A percentile compares a stretch with the other conserved stretches of the same genome.
phyloP scores from a whole-genome alignment of 2,329 filamentous ascomycete species.

The Arachnomyces sp. region DNA sequence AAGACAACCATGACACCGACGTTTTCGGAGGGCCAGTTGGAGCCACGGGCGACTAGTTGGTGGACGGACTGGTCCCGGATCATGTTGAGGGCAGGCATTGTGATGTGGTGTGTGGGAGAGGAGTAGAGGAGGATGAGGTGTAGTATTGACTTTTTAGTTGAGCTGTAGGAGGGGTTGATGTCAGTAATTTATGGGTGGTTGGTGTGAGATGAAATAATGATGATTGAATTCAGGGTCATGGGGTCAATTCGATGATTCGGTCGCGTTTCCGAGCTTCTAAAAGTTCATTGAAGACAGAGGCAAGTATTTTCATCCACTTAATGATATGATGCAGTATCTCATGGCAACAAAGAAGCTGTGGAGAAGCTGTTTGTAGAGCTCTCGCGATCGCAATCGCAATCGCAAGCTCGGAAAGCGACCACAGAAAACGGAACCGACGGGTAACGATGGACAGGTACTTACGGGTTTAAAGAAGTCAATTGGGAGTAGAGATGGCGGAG shows the following conservation, averaged over 20 bases:
- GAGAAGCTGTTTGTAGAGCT: neutral
- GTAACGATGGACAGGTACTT: neutral
- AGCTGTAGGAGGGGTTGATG: too few species aligned
- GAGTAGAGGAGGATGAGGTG: neutral
- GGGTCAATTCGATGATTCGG: too few species aligned
- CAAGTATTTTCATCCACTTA: too few species aligned
- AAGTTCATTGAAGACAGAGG: too few species aligned
- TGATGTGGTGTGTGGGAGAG: constrained; percentile 1
- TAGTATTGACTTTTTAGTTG: too few species aligned
- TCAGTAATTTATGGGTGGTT: too few species aligned
- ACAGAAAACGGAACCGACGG: neutral
- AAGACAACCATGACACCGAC: constrained; percentile 56
- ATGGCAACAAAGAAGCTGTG: neutral
- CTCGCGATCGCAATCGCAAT: neutral
- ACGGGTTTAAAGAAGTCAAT: neutral
- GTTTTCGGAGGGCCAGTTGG: constrained; percentile 50
- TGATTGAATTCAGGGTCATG: too few species aligned
- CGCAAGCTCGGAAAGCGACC: neutral
- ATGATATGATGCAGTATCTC: neutral
- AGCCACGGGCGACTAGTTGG: constrained; percentile 40
- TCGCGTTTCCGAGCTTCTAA: too few species aligned
- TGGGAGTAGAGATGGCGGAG: constrained; percentile 2
- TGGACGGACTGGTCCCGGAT: constrained; percentile 10
- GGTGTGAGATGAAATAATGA: too few species aligned
- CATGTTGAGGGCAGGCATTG: constrained; percentile 25